phyloP scores from a whole-genome alignment of 2,329 filamentous ascomycete genomes.

The Elsinoe batatas region DNA sequence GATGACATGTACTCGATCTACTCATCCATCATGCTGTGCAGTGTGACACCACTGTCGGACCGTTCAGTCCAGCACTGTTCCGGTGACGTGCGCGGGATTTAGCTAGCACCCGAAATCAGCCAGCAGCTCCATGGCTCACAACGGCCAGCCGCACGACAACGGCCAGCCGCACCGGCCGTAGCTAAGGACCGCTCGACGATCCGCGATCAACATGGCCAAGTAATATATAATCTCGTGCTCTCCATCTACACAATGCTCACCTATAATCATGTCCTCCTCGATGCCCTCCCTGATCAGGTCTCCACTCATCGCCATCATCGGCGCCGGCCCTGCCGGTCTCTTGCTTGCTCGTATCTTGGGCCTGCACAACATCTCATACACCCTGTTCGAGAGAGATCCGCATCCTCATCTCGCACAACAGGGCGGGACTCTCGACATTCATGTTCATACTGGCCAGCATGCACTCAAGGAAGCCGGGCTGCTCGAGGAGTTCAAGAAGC shows the following conservation, averaged over 20 bases:
- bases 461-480: conserved; percentile 25
- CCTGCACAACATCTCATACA: conserved; percentile 19
- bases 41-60: no score
- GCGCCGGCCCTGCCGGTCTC: conserved; percentile 25
- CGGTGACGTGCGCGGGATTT: not conserved
- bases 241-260: not conserved
- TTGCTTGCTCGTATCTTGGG: conserved; percentile 23
- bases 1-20: no score
- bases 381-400: conserved; percentile 24
- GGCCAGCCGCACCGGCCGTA: not conserved
- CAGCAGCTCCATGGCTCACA: not conserved
- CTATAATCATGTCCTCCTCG: not conserved
- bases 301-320: conserved; percentile 25
- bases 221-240: not conserved
- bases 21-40: no score
- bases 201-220: not conserved
- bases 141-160: not conserved
- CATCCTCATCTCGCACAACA: conserved; percentile 13
- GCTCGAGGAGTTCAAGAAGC: conserved; percentile 21
- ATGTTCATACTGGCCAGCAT: conserved; percentile 22
- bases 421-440: conserved; percentile 26
- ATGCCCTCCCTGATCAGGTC: conserved; percentile 9
- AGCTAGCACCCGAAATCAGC: not conserved
- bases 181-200: no score
- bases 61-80: not conserved